Percentiles rank a stretch among this genome's conserved stretches.
Evolutionary conservation across 148 eudicot species (phyloP).

Genomic region (Polygonum aviculare): DNA sequence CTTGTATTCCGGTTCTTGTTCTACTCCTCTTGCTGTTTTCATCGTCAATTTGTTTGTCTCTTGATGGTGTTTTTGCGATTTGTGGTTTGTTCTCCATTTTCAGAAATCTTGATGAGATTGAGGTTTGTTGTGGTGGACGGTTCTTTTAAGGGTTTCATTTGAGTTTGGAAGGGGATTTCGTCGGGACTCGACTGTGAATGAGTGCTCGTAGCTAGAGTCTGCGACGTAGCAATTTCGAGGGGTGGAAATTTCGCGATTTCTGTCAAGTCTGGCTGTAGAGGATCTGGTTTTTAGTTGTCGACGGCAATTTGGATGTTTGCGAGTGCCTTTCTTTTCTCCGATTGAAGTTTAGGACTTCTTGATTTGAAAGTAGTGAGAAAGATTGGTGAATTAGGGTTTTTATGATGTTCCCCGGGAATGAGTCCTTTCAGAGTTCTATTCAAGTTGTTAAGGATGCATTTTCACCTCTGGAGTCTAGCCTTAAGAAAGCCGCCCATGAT

Average conservation of each 20-base stretch:
- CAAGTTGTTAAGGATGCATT: conserved; percentile 56
- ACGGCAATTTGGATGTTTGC: not conserved
- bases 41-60: not conserved
- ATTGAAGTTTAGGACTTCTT: conserved; percentile 11
- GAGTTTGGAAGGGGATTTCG: conserved; percentile 11
- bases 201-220: not conserved
- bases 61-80: conserved; percentile 4
- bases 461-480: conserved; percentile 61
- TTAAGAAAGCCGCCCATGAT: conserved; percentile 68
- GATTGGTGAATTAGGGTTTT: conserved; percentile 20
- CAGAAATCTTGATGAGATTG: not conserved
- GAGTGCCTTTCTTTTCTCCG: not conserved
- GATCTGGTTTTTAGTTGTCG: not conserved
- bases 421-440: conserved; percentile 60
- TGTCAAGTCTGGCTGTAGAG: not conserved
- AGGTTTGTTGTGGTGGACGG: conserved; percentile 17
- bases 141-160: conserved; percentile 1
- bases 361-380: not conserved
- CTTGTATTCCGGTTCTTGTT: conserved; percentile 9
- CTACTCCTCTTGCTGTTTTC: not conserved
- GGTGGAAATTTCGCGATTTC: not conserved
- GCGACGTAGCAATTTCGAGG: not conserved
- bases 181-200: not conserved
- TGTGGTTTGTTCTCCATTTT: not conserved
- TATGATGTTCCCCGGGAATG: conserved; percentile 62